phyloP scores from a whole-genome alignment of 176 grass and related monocot genomes.

The Carex scoparia region DNA sequence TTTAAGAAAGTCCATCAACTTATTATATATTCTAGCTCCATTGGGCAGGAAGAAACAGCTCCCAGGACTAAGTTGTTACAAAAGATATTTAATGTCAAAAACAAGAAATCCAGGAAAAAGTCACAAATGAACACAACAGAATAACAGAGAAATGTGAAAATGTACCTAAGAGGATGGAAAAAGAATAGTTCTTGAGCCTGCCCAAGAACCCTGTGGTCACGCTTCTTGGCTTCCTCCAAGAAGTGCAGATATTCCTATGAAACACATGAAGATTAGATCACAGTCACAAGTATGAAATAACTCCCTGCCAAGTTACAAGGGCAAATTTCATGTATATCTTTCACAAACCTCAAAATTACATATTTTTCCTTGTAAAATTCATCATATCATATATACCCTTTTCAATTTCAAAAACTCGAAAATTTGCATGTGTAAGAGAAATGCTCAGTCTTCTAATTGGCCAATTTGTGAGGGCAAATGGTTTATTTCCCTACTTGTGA shows the following conservation, averaged over 20 bases:
- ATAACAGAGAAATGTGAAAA: constrained; percentile 15
- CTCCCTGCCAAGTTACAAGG: neutral
- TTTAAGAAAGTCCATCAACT: constrained; percentile 86
- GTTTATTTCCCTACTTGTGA: too few relatives aligned
- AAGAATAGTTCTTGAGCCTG: constrained; percentile 95
- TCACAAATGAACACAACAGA: neutral
- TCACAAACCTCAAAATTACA: too few relatives aligned
- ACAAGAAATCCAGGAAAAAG: neutral
- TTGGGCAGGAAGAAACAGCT: constrained; percentile 97
- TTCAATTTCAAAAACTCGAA: too few relatives aligned
- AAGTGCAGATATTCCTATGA: constrained; percentile 77
- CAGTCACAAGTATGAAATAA: neutral
- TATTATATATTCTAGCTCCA: constrained; percentile 94
- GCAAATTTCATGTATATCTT: too few relatives aligned
- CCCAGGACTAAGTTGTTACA: constrained; percentile 63
- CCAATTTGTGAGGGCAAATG: too few relatives aligned
- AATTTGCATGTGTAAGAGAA: too few relatives aligned
- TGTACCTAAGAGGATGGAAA: constrained; percentile 95
- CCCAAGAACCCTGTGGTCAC: constrained; percentile 85
- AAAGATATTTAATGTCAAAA: constrained; percentile 15
- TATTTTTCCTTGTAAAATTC: too few relatives aligned
- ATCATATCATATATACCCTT: too few relatives aligned
- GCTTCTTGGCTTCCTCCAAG: constrained; percentile 97
- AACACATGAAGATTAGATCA: neutral
- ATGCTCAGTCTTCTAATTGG: too few relatives aligned